Evolutionary conservation across 805 yeast genomes (phyloP).

Genomic region (Cyberlindnera galapagoensis): DNA sequence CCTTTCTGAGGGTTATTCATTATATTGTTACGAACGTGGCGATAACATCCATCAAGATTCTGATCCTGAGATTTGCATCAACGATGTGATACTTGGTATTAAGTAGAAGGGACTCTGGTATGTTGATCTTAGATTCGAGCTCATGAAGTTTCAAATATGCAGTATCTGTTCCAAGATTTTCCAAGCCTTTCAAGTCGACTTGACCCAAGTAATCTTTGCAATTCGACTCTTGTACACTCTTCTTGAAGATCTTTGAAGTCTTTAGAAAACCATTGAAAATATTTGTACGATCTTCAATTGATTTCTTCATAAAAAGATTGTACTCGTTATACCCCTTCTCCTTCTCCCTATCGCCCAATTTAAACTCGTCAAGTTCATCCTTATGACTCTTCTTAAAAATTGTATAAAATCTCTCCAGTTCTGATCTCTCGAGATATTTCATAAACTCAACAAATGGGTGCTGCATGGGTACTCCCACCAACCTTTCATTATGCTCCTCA

Average conservation of each 20-base stretch:
- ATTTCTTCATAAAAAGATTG: conserved; percentile 13
- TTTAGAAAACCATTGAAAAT: conserved; percentile 15
- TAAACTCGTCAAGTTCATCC: conserved; percentile 21
- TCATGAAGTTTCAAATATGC: conserved; percentile 1
- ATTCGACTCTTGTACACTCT: conserved; percentile 4
- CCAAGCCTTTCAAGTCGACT: neutral
- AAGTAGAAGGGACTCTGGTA: conserved; percentile 5
- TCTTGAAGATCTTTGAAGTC: conserved; percentile 17
- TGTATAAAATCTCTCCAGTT: conserved; percentile 27
- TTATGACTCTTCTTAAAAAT: conserved; percentile 34
- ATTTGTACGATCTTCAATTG: conserved; percentile 10
- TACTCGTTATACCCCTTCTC: conserved; percentile 34
- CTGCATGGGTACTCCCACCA: conserved; percentile 1
- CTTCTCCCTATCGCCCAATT: conserved; percentile 29
- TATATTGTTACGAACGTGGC: too few relatives aligned
- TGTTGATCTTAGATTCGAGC: conserved; percentile 4
- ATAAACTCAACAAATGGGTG: conserved; percentile 21
- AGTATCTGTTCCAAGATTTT: conserved; percentile 6
- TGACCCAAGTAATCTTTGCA: neutral
- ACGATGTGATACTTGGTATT: conserved; percentile 9
- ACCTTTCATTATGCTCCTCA: conserved; percentile 1
- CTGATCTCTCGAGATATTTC: conserved; percentile 22
- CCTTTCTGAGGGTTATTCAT: too few relatives aligned
- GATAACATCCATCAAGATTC: too few relatives aligned
- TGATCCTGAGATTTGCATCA: conserved; percentile 3